Percentiles rank a stretch among this genome's conserved stretches.
Conservation (phyloP, 2,329 filamentous ascomycete genomes). For the Podosphaera xanthii region DNA sequence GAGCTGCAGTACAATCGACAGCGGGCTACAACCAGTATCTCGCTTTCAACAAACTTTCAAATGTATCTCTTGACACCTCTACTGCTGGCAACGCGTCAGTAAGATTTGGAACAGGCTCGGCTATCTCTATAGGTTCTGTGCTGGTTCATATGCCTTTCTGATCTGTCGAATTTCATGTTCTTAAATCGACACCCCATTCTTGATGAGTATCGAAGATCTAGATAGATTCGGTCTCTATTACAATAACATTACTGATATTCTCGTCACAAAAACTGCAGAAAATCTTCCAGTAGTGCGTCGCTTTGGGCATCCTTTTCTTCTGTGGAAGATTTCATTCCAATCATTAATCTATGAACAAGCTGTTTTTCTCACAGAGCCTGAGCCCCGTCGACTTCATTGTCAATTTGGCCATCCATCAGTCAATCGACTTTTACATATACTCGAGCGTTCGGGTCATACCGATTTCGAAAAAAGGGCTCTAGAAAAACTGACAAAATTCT, state of each 20-base stretch:
- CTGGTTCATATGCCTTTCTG: neutral
- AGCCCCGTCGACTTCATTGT: neutral
- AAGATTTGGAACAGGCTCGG: neutral
- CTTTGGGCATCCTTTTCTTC: neutral
- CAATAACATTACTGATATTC: neutral
- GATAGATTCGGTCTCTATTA: neutral
- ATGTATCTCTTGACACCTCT: neutral
- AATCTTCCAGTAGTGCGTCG: neutral
- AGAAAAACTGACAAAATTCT: neutral
- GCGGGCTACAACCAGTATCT: neutral
- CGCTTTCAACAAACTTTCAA: neutral
- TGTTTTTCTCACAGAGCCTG: neutral
- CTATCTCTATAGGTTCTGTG: neutral
- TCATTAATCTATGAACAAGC: neutral
- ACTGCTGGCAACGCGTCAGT: neutral
- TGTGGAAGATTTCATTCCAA: neutral
- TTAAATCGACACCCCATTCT: slow-evolving; percentile 1
- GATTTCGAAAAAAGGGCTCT: neutral
- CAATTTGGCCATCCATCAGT: neutral
- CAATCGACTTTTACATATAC: neutral
- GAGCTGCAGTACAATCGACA: neutral
- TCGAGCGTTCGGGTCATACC: neutral
- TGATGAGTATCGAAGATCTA: slow-evolving; percentile 1
- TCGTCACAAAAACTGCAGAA: neutral
- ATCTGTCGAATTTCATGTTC: neutral